These are phyloP conservation scores for Neospora caninum DNA, from an alignment of 169 alveolate genomes.

Conservation along the genomic window DNA sequence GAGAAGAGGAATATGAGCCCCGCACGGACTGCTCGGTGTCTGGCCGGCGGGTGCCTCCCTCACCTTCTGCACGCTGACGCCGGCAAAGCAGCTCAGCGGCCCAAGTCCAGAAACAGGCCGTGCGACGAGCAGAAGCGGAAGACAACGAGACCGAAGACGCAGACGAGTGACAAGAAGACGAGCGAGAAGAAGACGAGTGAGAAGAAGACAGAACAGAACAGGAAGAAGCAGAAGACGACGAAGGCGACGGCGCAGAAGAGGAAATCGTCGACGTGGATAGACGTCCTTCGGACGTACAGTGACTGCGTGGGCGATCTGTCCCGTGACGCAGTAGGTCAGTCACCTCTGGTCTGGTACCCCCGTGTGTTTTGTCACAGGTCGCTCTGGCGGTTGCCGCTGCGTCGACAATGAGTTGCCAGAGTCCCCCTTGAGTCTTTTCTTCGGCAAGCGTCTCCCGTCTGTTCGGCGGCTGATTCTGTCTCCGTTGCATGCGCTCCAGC, in stretches of 20 bases:
- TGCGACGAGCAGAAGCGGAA: too few species aligned
- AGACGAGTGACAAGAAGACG: not conserved
- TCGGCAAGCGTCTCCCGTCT: too few species aligned
- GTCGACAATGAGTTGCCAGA: not conserved
- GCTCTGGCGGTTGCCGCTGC: not conserved
- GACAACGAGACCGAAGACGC: not conserved
- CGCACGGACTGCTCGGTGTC: not conserved
- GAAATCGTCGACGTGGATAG: not conserved
- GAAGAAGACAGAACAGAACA: not conserved
- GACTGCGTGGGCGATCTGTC: too few species aligned
- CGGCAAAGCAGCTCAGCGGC: not conserved
- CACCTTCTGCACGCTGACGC: not conserved
- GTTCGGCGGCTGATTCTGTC: not conserved
- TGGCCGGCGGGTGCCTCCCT: not conserved
- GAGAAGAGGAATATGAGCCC: not conserved
- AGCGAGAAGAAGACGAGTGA: not conserved
- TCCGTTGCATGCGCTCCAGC: not conserved
- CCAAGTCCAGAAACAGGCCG: not conserved
- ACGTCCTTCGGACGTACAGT: too few species aligned
- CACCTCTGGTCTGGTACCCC: too few species aligned
- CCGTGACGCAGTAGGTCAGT: too few species aligned
- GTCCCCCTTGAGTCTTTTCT: not conserved
- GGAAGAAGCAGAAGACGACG: not conserved
- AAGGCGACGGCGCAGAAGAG: slow-evolving; percentile 16
- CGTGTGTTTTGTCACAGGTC: not conserved